Base-by-base conservation (phyloP, 805 yeast genomes). In the Yamadazyma ubonensis region DNA sequence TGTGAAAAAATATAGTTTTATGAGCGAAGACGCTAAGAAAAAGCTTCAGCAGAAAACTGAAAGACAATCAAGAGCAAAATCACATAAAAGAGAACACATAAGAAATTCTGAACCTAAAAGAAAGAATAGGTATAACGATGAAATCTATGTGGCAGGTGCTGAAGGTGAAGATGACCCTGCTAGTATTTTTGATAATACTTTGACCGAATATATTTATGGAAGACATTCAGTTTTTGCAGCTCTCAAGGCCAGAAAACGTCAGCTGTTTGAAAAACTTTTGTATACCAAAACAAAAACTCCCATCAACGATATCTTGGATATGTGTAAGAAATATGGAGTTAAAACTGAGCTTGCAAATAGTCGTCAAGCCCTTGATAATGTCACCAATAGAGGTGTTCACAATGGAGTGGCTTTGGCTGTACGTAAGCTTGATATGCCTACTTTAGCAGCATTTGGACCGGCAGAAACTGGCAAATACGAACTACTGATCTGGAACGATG, bases 341-440 rank as follows among this genome's bases (percentile, higher is more conserved):
- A 58, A 57, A 32, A 49, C 71, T 6, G 63, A 61, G 35, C 52
- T 53, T 27, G 61, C 63, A 32, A 58, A 59, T 3, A 55, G 69
- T 17, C 72, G 72, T 45, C 77, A 76, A 47, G 80, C 76, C 21
- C 59, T 88, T 49, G 82, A 85, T 51, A 55, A 66, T 5, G 56
- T 86, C 50, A 72, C 88, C 17, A 68, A 75, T 20, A 76, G 80
- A 50, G 90, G 81, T 5, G 86, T 85, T 9, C 96, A 88, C 62
- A 88, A 89, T 58, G 91, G 91, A 12, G 71, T 79, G 19, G 91
- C 85, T 1, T 54, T 86, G 36, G 87, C 83, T 52, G 75, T 91
- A 0, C 76, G 76, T 45, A 78, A 80, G 6, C 51, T 82, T 46
- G 59, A 36, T 51, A 66, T 45, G 44, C 70, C 48, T 42, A 58